Evolutionary conservation across 768 basidiomycete genomes (phyloP).

Genomic region (Lentinula sp.): DNA sequence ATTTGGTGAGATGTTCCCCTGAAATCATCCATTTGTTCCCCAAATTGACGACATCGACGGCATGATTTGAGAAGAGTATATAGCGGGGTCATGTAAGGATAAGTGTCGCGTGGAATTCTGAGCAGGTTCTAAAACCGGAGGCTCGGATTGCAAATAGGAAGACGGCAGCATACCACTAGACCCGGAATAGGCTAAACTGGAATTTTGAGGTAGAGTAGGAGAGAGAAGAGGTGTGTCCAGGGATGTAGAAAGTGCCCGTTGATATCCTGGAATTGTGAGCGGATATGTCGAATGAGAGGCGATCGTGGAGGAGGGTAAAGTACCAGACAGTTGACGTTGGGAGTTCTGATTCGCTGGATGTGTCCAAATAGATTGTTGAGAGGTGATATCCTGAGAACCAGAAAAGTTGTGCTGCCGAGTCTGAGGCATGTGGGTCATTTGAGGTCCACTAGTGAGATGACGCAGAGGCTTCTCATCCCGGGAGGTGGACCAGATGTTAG

Average conservation of each 20-base stretch:
- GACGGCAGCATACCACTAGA: neutral
- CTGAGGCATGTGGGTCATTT: neutral
- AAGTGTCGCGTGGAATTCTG: conserved; percentile 15
- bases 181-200: neutral
- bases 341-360: neutral
- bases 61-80: conserved; percentile 19
- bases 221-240: neutral
- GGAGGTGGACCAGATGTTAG: conserved; percentile 66
- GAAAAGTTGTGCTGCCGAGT: neutral
- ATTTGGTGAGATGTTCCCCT: neutral
- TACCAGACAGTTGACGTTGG: neutral
- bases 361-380: neutral
- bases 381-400: conserved; percentile 2
- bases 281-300: neutral
- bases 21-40: conserved; percentile 26
- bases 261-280: neutral
- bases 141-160: neutral
- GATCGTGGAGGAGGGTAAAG: neutral
- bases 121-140: neutral
- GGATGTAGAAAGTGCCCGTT: neutral
- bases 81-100: conserved; percentile 23
- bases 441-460: neutral
- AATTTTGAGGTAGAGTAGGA: neutral
- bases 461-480: conserved; percentile 39
- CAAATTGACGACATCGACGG: conserved; percentile 28